These are phyloP conservation scores for Tuber melanosporum DNA, from an alignment of 495 filamentous ascomycete species.

Conservation along the genomic window DNA sequence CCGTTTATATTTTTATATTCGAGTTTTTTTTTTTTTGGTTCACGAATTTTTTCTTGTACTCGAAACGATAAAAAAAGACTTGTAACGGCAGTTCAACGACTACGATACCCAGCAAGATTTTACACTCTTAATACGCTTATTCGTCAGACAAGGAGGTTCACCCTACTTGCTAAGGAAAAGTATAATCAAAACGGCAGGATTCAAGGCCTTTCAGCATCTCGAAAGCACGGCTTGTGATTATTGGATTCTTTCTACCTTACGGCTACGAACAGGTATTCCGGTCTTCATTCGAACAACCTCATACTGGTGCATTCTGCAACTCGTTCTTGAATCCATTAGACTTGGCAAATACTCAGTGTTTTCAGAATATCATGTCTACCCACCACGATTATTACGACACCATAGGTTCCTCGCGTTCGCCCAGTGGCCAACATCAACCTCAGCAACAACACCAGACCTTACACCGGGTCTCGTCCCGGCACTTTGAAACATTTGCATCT, in stretches of 20 bases:
- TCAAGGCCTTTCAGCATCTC: neutral
- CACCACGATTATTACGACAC: constrained; percentile 46
- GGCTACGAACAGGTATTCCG: neutral
- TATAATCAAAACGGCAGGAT: neutral
- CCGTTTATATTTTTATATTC: constrained; percentile 26
- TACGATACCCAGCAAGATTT: constrained; percentile 2
- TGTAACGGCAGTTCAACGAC: neutral
- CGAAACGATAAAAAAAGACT: constrained; percentile 15
- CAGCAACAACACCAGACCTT: constrained; percentile 54
- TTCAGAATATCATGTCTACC: constrained; percentile 27
- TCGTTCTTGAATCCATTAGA: neutral
- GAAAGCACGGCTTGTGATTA: neutral
- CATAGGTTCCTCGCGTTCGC: constrained; percentile 45
- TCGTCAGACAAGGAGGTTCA: neutral
- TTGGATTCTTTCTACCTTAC: constrained; percentile 1
- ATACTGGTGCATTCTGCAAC: neutral
- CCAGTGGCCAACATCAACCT: constrained; percentile 50
- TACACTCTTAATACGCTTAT: constrained; percentile 1
- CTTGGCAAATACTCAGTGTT: neutral
- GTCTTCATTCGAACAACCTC: neutral
- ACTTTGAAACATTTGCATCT: constrained; percentile 59
- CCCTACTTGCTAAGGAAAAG: neutral
- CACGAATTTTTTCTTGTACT: constrained; percentile 25
- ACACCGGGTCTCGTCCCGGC: constrained; percentile 60
- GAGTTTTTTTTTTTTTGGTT: constrained; percentile 21